Percentiles rank a stretch among this genome's conserved stretches.
phyloP scores from a whole-genome alignment of 768 basidiomycete genomes.

The Gymnopilus dilepis region DNA sequence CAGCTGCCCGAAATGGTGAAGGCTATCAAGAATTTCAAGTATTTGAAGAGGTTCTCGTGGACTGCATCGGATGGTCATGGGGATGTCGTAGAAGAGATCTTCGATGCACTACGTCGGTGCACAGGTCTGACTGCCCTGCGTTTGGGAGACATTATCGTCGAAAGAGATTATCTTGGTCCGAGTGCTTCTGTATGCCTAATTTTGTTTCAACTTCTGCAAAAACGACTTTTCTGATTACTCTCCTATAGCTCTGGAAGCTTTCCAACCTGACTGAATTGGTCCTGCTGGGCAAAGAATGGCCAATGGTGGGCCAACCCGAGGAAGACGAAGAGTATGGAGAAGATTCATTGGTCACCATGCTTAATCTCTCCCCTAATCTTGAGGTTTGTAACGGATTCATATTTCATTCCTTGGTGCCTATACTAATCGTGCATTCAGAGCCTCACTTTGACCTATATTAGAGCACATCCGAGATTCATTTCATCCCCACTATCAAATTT shows the following conservation, averaged over 20 bases:
- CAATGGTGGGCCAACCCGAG: neutral
- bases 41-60: slow-evolving; percentile 19
- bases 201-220: neutral
- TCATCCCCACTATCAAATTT: slow-evolving; percentile 23
- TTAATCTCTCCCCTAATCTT: slow-evolving; percentile 12
- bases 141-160: slow-evolving; percentile 10
- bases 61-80: neutral
- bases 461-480: slow-evolving; percentile 13
- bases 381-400: neutral
- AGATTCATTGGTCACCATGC: slow-evolving; percentile 8
- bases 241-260: slow-evolving; percentile 15
- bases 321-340: neutral
- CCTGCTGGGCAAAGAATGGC: slow-evolving; percentile 14
- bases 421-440: slow-evolving; percentile 9
- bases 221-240: neutral
- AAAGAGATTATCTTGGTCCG: slow-evolving; percentile 1
- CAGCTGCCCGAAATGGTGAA: slow-evolving; percentile 6
- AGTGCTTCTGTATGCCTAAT: slow-evolving; percentile 12
- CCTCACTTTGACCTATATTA: slow-evolving; percentile 16
- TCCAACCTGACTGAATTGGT: slow-evolving; percentile 15
- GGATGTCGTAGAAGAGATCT: slow-evolving; percentile 3
- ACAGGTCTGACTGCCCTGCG: slow-evolving; percentile 12
- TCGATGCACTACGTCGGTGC: slow-evolving; percentile 15
- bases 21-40: slow-evolving; percentile 13
- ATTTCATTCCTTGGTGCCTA: neutral